Conservation (phyloP, 1,284 basidiomycete genomes). For the Ganoderma lucidum region DNA sequence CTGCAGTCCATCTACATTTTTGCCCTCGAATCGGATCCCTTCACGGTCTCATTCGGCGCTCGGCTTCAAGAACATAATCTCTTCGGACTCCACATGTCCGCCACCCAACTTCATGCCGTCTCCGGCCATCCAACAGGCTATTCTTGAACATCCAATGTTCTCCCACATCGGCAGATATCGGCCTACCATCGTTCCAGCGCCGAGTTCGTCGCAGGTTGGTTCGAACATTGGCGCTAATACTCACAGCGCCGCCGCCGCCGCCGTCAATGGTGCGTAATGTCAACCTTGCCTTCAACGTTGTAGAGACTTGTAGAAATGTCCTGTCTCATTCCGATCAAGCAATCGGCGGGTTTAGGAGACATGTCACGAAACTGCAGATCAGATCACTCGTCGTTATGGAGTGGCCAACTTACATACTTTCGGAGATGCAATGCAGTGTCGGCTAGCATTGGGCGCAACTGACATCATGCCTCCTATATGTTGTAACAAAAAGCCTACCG, state of each 20-base stretch:
- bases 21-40: slow-evolving; percentile 4
- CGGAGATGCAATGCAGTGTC: background rate
- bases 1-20: background rate
- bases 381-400: slow-evolving; percentile 1
- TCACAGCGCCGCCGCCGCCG: background rate
- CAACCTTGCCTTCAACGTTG: too few relatives aligned
- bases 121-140: slow-evolving; percentile 8
- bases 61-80: background rate
- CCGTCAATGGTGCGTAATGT: background rate
- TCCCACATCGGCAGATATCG: slow-evolving; percentile 9
- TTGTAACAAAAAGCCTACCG: background rate
- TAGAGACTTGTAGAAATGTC: background rate
- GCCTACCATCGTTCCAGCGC: background rate
- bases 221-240: too few relatives aligned
- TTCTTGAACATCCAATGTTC: slow-evolving; percentile 13
- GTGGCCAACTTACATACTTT: background rate
- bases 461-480: background rate
- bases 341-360: background rate
- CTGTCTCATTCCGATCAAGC: background rate
- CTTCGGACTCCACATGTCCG: background rate
- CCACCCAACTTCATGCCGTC: background rate
- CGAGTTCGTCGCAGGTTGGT: too few relatives aligned
- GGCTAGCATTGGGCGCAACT: slow-evolving; percentile 1
- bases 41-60: background rate
- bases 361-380: background rate